Base-by-base conservation (phyloP, 805 yeast genomes). In the Candida tallmaniae region DNA sequence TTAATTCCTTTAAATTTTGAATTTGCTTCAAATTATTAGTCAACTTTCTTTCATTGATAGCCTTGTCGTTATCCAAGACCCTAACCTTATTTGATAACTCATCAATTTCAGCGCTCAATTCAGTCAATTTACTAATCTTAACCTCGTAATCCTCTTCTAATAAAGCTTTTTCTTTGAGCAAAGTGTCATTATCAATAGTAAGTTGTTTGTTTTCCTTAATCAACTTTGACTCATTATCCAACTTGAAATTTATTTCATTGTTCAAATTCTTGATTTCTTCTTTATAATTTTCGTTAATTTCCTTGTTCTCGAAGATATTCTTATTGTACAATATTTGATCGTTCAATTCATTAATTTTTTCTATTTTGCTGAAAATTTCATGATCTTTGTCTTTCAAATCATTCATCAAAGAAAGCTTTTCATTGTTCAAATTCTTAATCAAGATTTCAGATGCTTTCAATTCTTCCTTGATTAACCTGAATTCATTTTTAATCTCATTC, bases 161-260 rank as follows among this genome's bases (percentile, higher is more conserved):
- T 19, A 42, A 44, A 3, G 46, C 37, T 35, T 56, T 57, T 11
- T 45, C 51, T 16, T 50, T 43, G 5, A 47, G 41, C 29, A 58
- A 39, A 6, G 74, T 72, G 40, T 79, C 86, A 29, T 77, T 57
- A 40, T 79, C 81, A 42, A 78, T 70, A 27, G 70, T 74, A 18
- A 81, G 57, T 24, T 74, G 74, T 34, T 83, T 80, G 43, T 80
- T 62, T 29, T 74, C 79, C 44, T 79, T 82, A 39, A 79, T 74
- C 35, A 82, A 54, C 20, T 73, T 76, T 1, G 86, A 78, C 52
- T 86, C 95, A 24, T 66, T 68, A 45, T 78, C 78, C 59, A 78
- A 62, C 42, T 75, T 70, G 35, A 65, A 62, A 23, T 70, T 65
- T 24, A 85, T 51, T 30, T 78, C 78, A 23, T 65, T 65, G 42